Evolutionary conservation across 164 flowering plant species (phyloP).

Genomic region (Vitis riparia): DNA sequence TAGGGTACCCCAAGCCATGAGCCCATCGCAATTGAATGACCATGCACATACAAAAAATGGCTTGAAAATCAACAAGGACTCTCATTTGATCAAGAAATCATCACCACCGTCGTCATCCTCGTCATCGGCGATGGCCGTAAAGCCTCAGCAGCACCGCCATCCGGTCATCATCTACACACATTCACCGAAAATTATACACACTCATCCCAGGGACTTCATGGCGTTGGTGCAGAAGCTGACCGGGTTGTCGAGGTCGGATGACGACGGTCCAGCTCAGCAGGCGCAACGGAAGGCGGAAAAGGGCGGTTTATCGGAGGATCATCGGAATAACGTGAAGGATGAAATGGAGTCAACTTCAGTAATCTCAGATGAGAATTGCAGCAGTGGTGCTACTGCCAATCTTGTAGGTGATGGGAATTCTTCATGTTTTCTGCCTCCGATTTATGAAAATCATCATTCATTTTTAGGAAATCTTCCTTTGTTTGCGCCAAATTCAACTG

Average conservation of each 20-base stretch:
- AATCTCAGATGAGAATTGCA: constrained; percentile 33
- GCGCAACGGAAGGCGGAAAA: background rate
- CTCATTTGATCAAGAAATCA: constrained; percentile 29
- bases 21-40: constrained; percentile 15
- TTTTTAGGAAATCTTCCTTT: constrained; percentile 18
- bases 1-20: constrained; percentile 6
- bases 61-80: constrained; percentile 29
- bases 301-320: background rate
- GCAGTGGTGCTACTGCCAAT: constrained; percentile 3
- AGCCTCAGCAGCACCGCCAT: constrained; percentile 24
- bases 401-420: constrained; percentile 19
- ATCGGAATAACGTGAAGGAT: constrained; percentile 1
- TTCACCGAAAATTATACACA: constrained; percentile 41
- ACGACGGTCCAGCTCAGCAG: background rate
- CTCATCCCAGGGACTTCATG: constrained; percentile 42
- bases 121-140: background rate
- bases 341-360: constrained; percentile 35
- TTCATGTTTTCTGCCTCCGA: constrained; percentile 20
- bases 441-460: constrained; percentile 17
- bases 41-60: background rate
- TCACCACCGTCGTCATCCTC: constrained; percentile 10
- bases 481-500: constrained; percentile 18
- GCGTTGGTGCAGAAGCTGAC: constrained; percentile 47
- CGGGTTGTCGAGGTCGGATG: constrained; percentile 24
- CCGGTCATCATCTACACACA: constrained; percentile 52